Conservation (phyloP, 1,284 basidiomycete genomes). For the Schizophyllum commune region DNA sequence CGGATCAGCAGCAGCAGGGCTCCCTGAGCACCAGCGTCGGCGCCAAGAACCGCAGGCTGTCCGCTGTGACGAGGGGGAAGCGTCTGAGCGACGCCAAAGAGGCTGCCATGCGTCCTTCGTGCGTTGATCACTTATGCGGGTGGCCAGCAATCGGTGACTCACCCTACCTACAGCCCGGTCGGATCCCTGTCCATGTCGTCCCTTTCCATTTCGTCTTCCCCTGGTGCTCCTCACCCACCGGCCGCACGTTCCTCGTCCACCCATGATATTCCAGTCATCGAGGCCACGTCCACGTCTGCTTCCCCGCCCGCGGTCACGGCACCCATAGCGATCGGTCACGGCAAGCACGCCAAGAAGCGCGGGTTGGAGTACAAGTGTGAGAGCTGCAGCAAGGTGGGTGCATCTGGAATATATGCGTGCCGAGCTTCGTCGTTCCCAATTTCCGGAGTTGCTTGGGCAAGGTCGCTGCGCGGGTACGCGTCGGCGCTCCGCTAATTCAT, state of each 20-base stretch:
- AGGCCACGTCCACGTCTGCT: not conserved
- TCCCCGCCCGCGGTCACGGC: constrained; percentile 1
- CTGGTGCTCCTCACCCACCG: constrained; percentile 27
- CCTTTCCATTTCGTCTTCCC: constrained; percentile 47
- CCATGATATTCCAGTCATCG: not conserved
- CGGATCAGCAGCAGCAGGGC: constrained; percentile 18
- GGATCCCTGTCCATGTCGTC: constrained; percentile 35
- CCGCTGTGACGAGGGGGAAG: constrained; percentile 60
- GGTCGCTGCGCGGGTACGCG: not conserved
- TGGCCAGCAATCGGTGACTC: constrained; percentile 2
- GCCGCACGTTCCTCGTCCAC: constrained; percentile 22
- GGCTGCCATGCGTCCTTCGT: constrained; percentile 64
- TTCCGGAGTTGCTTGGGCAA: too few species aligned
- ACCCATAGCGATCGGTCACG: constrained; percentile 29
- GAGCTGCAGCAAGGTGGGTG: constrained; percentile 76
- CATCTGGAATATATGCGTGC: not conserved
- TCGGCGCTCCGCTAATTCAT: not conserved
- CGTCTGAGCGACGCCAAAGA: constrained; percentile 70
- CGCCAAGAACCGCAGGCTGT: constrained; percentile 60
- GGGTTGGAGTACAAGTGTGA: constrained; percentile 88
- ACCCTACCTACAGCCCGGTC: constrained; percentile 6
- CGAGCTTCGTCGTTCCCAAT: too few species aligned
- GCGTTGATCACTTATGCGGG: constrained; percentile 27
- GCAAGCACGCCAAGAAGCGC: constrained; percentile 57
- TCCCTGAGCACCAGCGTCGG: constrained; percentile 22